A percentile compares a stretch with the other conserved stretches of the same genome.
These are phyloP conservation scores for Bipolaris victoriae DNA, from an alignment of 2,329 filamentous ascomycete species.

Conservation along the genomic window DNA sequence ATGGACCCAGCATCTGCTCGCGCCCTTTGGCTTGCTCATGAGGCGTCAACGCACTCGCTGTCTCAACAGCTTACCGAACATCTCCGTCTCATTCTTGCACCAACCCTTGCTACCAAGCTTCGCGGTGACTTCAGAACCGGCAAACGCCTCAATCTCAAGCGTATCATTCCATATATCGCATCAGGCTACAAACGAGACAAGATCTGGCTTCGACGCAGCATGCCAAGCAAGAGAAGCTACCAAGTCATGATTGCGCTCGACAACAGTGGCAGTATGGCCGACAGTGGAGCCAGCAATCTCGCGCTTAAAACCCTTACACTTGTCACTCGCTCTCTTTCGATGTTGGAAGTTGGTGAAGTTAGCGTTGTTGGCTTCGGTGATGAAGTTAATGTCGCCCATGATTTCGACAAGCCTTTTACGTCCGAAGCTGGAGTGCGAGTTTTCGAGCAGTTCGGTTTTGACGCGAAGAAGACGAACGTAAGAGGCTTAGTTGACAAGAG, in stretches of 20 bases:
- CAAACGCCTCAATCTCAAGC: constrained; percentile 98
- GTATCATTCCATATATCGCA: constrained; percentile 98
- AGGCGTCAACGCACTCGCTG: constrained; percentile 81
- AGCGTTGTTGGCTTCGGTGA: constrained; percentile 88
- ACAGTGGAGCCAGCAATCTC: constrained; percentile 75
- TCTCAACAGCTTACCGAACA: constrained; percentile 92
- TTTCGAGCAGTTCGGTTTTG: constrained; percentile 83
- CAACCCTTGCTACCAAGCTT: constrained; percentile 93
- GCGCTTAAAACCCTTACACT: constrained; percentile 95
- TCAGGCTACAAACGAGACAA: constrained; percentile 99
- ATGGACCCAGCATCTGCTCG: constrained; percentile 65
- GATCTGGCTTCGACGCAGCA: constrained; percentile 96
- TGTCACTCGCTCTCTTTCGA: constrained; percentile 82
- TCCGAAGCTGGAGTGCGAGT: constrained; percentile 82
- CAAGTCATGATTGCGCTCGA: constrained; percentile 98
- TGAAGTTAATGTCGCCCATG: constrained; percentile 82
- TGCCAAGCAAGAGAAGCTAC: constrained; percentile 92
- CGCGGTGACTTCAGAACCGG: constrained; percentile 96
- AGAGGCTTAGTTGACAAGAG: constrained; percentile 76
- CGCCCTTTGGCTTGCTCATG: constrained; percentile 83
- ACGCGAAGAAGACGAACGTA: constrained; percentile 86
- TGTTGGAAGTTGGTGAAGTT: constrained; percentile 95
- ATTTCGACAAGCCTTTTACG: constrained; percentile 81
- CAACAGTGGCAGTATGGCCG: constrained; percentile 92
- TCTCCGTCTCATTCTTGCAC: constrained; percentile 90